Evolutionary conservation across 768 basidiomycete genomes (phyloP).

Genomic region (Leccinum broughii): DNA sequence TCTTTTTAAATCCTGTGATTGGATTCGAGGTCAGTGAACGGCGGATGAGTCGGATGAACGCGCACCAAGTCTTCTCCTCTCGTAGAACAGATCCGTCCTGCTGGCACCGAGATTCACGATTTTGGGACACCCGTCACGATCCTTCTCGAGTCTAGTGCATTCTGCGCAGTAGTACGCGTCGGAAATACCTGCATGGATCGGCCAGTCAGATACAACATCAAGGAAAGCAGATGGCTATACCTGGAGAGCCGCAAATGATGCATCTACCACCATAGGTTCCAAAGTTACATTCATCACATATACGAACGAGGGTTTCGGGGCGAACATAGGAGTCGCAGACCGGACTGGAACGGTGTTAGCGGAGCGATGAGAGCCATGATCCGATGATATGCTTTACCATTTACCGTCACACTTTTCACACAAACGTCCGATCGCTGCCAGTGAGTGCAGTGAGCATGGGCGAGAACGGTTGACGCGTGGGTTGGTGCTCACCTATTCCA

Average conservation of each 20-base stretch:
- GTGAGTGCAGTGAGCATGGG: conserved; percentile 5
- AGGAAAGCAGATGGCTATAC: conserved; percentile 40
- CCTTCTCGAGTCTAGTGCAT: conserved; percentile 95
- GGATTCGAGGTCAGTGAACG: neutral
- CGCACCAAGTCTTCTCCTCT: conserved; percentile 78
- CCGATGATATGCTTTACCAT: conserved; percentile 61
- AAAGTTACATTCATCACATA: conserved; percentile 99
- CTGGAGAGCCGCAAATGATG: conserved; percentile 96
- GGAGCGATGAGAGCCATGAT: neutral
- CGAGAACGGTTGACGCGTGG: neutral
- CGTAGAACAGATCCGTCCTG: conserved; percentile 90
- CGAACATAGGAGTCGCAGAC: conserved; percentile 99
- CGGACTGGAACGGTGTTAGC: conserved; percentile 55
- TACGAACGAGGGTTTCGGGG: conserved; percentile 95
- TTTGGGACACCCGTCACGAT: conserved; percentile 97
- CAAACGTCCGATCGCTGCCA: conserved; percentile 88
- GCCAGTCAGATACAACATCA: neutral
- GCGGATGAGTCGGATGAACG: conserved; percentile 17
- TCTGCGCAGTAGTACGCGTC: conserved; percentile 99
- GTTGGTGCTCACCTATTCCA: conserved; percentile 74
- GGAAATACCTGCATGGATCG: conserved; percentile 71
- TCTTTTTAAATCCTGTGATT: conserved; percentile 34
- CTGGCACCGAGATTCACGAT: conserved; percentile 96
- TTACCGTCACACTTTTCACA: conserved; percentile 99
- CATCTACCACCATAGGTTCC: conserved; percentile 97